Evolutionary conservation across 441 rosid genomes (phyloP), one percentile per base, ranked within the genome.

Genomic region (Dalechampia spathulata): DNA sequence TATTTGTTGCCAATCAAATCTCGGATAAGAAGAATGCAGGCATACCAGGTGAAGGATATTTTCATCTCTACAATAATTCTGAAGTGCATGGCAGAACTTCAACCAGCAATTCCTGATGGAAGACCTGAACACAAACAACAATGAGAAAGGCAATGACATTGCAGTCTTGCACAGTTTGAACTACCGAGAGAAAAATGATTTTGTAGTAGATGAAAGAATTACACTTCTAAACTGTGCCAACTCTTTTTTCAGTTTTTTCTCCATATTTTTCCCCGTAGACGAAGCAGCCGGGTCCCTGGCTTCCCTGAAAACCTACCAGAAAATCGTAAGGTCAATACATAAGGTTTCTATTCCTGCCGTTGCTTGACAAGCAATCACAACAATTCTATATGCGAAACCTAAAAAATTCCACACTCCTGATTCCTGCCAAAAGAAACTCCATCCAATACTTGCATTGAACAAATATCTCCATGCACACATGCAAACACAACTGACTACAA

Each of bases 171-270:
- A 15, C 13, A 50, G 55, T 59, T 22, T 44, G 13, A 38, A 13
- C 28, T 15, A 27, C 25, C 43, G 19, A 13, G 55, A n/a, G 26
- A 34, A 1, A 32, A 37, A 30, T 50, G 12, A 34, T 6, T 17
- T 26, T 23, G 34, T 41, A 2, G n/a, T n/a, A 46, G 55, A 14
- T 21, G 15, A 58, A 40, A 39, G 53, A 46, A 32, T 32, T 72
- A 78, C 94, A 65, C 34, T 75, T 61, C 69, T 65, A 37, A 80
- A 83, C 67, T 62, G 71, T 45, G 72, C 61, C 34, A 75, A 58
- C 66, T 83, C 93, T 41, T 66, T 55, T 61, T 44, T 60, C 53
- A 80, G 28, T 41, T 68, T 65, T 54, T 53, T 55, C 36, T 42
- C 66, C 6, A 66, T 57, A 6, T 67, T 53, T 52, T 60, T 71